Evolutionary conservation across 169 alveolate genomes (phyloP).

Genomic region (Theileria sp.): DNA sequence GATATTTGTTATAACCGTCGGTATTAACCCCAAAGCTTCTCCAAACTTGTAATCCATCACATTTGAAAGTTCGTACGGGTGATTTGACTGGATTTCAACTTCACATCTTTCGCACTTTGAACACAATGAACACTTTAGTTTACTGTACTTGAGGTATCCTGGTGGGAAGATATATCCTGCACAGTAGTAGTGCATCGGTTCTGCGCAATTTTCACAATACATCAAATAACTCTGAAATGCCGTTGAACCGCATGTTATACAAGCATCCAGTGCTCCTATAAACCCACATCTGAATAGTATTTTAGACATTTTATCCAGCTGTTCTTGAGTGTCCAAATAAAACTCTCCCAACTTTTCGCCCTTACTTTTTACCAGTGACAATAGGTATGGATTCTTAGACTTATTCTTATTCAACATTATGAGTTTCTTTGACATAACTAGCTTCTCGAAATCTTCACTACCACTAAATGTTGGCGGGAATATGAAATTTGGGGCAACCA

Average conservation of each 20-base stretch:
- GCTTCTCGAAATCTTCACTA: slow-evolving; percentile 7
- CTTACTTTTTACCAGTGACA: neutral
- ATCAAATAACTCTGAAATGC: slow-evolving; percentile 26
- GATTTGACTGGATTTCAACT: slow-evolving; percentile 23
- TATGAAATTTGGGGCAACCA: slow-evolving; percentile 2
- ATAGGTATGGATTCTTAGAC: neutral
- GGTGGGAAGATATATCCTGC: slow-evolving; percentile 45
- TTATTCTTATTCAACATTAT: slow-evolving; percentile 5
- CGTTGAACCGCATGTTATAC: slow-evolving; percentile 46
- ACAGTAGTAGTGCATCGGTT: slow-evolving; percentile 56
- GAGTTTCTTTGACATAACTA: slow-evolving; percentile 23
- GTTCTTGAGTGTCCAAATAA: slow-evolving; percentile 1
- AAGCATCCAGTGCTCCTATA: slow-evolving; percentile 11
- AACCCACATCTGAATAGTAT: neutral
- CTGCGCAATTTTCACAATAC: slow-evolving; percentile 38
- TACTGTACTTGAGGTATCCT: slow-evolving; percentile 7
- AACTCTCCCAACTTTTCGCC: neutral
- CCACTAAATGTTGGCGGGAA: neutral
- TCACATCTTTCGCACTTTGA: slow-evolving; percentile 35
- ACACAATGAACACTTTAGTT: slow-evolving; percentile 36
- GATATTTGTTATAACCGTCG: slow-evolving; percentile 3
- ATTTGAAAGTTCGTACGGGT: slow-evolving; percentile 37
- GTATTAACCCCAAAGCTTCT: slow-evolving; percentile 36
- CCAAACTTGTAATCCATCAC: slow-evolving; percentile 36
- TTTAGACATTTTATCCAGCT: slow-evolving; percentile 11